Evolutionary conservation across 805 yeast species (phyloP).

Genomic region (Teunomyces lycoperdinae): DNA sequence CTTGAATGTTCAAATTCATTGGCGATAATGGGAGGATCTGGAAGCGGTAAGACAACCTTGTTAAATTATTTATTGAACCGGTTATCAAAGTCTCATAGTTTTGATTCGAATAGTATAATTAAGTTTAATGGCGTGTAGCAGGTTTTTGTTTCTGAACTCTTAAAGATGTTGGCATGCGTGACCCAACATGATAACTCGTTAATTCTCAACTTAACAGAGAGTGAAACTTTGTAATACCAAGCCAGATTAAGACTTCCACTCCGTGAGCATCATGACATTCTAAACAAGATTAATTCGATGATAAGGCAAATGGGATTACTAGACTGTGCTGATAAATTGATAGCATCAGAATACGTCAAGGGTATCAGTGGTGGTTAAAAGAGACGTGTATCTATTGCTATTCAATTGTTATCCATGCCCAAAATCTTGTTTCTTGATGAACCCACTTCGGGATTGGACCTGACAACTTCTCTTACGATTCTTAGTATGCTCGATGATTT

Average conservation of each 20-base stretch:
- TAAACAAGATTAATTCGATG: slow-evolving; percentile 13
- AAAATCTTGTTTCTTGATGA: slow-evolving; percentile 25
- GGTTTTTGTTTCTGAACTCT: slow-evolving; percentile 14
- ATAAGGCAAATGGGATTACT: slow-evolving; percentile 21
- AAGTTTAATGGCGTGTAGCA: slow-evolving; percentile 13
- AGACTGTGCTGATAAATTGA: slow-evolving; percentile 27
- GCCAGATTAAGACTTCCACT: slow-evolving; percentile 22
- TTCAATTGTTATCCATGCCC: slow-evolving; percentile 24
- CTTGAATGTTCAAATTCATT: slow-evolving; percentile 17
- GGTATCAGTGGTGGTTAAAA: slow-evolving; percentile 30
- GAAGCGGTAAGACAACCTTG: slow-evolving; percentile 37
- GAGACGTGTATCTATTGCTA: slow-evolving; percentile 27
- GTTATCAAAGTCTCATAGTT: slow-evolving; percentile 12
- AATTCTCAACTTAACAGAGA: slow-evolving; percentile 21
- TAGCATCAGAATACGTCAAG: slow-evolving; percentile 20
- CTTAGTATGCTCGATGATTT: slow-evolving; percentile 15
- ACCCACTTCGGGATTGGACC: slow-evolving; percentile 28
- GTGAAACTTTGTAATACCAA: slow-evolving; percentile 25
- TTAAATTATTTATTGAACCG: slow-evolving; percentile 30
- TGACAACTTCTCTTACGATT: slow-evolving; percentile 21
- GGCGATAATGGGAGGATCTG: slow-evolving; percentile 31
- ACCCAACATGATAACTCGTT: slow-evolving; percentile 24
- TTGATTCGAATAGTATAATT: slow-evolving; percentile 13
- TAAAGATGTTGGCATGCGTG: slow-evolving; percentile 22
- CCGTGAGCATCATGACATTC: slow-evolving; percentile 15